phyloP scores from a whole-genome alignment of 805 yeast genomes.

The Metschnikowia colocasiae region DNA sequence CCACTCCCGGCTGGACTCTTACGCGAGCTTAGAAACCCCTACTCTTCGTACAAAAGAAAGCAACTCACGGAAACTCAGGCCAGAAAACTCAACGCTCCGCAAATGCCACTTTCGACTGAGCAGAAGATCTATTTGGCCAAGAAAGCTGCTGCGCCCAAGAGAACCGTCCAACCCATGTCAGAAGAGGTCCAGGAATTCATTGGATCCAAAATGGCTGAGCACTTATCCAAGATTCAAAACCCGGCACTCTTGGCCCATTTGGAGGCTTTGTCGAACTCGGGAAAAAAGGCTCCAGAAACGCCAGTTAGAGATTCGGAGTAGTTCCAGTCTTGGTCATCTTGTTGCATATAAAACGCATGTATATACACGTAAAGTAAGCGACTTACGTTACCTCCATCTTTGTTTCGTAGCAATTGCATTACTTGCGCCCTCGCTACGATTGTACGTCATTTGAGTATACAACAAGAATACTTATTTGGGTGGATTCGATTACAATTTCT shows the following conservation, averaged over 20 bases:
- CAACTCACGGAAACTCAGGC: slow-evolving; percentile 57
- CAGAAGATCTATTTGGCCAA: slow-evolving; percentile 62
- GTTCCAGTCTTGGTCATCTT: neutral
- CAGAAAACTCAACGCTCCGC: slow-evolving; percentile 60
- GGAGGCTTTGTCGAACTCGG: slow-evolving; percentile 31
- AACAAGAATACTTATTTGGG: neutral
- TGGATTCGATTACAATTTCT: slow-evolving; percentile 58
- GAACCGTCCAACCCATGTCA: slow-evolving; percentile 37
- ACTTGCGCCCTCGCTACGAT: neutral
- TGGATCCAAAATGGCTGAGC: slow-evolving; percentile 46
- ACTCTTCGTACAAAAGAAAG: slow-evolving; percentile 60
- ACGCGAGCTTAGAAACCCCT: slow-evolving; percentile 69
- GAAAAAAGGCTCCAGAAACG: neutral
- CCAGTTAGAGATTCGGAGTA: neutral
- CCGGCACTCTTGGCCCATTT: slow-evolving; percentile 37
- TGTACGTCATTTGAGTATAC: neutral
- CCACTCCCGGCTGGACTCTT: slow-evolving; percentile 70
- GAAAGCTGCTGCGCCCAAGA: slow-evolving; percentile 37
- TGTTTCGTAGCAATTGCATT: no score
- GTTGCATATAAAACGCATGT: slow-evolving; percentile 11
- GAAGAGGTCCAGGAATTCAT: slow-evolving; percentile 54
- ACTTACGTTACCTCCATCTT: neutral
- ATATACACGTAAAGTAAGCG: slow-evolving; percentile 9
- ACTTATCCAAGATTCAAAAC: slow-evolving; percentile 32
- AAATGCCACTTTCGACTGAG: slow-evolving; percentile 68